Evolutionary conservation across 306 rosid species (phyloP), one percentile per base, ranked within the genome.

Genomic region (Trifolium pratense): DNA sequence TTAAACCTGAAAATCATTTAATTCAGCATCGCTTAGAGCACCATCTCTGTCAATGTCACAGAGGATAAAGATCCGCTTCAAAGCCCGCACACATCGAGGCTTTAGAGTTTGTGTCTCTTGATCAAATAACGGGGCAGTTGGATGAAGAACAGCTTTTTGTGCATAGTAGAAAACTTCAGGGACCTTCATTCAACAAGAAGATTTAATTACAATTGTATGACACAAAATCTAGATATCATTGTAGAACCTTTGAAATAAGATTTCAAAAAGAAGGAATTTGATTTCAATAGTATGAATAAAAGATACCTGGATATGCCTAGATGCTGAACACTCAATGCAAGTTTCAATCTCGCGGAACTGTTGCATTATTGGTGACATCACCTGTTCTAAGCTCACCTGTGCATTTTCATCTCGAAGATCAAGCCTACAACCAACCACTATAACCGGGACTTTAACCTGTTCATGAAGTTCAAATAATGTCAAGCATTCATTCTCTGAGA

Each of bases 291-390:
- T 40, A 37, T 15, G 57, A 21, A 46, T 3, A 14, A 60, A 66
- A 25, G n/a, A 48, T 80, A 94, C 99, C 97, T 95, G 99, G 73
- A 95, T 95, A 79, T 83, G 97, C 84, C 88, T 95, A 64, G 75
- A 61, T 59, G 99, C 95, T 10, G 99, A 95, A 78, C 99, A 95
- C 79, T 95, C 99, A 0, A 95, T 95, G 84, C 99, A 95, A 67
- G 99, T 95, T 81, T 95, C 99, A 86, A 95, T 95, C 86, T 95
- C 97, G 51, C 97, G 97, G 79, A 95, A 95, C 67, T 95, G 97
- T 81, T 95, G 97, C 99, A 95, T 95, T 79, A 95, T 91, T 48
- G 99, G 99, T 25, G 99, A 89, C 99, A 95, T 95, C 83, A 90
- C 97, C 78, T 84, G 93, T 75, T 95, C 99, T 77, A 95, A 78